These are phyloP conservation scores for Thelephora aurantiotincta DNA, from an alignment of 768 basidiomycete genomes.

Conservation along the genomic window DNA sequence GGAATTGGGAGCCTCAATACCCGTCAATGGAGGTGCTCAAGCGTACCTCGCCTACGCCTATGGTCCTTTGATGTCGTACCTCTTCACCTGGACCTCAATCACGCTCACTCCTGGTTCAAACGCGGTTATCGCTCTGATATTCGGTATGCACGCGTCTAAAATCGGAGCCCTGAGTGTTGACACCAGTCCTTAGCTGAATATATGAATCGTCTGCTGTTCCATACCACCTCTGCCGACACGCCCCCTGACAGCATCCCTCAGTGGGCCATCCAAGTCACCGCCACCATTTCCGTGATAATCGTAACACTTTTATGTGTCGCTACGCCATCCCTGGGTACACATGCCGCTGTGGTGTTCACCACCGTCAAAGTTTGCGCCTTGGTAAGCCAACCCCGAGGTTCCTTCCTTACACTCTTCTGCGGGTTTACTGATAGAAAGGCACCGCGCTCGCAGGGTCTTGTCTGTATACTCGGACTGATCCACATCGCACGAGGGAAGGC, in stretches of 20 bases:
- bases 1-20: conserved; percentile 82
- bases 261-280: conserved; percentile 86
- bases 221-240: conserved; percentile 51
- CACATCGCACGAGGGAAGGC: conserved; percentile 59
- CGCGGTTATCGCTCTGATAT: conserved; percentile 82
- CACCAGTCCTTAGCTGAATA: conserved; percentile 46
- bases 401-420: background rate
- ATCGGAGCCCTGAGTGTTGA: too few relatives aligned
- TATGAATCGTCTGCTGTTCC: conserved; percentile 78
- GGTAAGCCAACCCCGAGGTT: conserved; percentile 24
- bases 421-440: too few relatives aligned
- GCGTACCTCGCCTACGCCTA: conserved; percentile 86
- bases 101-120: conserved; percentile 75
- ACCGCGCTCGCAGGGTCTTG: conserved; percentile 15
- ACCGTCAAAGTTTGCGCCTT: conserved; percentile 68
- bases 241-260: conserved; percentile 72
- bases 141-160: conserved; percentile 13
- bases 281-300: conserved; percentile 51
- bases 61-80: conserved; percentile 74
- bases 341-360: conserved; percentile 80
- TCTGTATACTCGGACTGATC: conserved; percentile 68
- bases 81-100: conserved; percentile 93
- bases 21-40: conserved; percentile 49
- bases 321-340: conserved; percentile 63
- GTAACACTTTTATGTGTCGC: conserved; percentile 72